These are phyloP conservation scores for Cyanodermella asteris DNA, from an alignment of 2,329 filamentous ascomycete genomes.

Conservation along the genomic window DNA sequence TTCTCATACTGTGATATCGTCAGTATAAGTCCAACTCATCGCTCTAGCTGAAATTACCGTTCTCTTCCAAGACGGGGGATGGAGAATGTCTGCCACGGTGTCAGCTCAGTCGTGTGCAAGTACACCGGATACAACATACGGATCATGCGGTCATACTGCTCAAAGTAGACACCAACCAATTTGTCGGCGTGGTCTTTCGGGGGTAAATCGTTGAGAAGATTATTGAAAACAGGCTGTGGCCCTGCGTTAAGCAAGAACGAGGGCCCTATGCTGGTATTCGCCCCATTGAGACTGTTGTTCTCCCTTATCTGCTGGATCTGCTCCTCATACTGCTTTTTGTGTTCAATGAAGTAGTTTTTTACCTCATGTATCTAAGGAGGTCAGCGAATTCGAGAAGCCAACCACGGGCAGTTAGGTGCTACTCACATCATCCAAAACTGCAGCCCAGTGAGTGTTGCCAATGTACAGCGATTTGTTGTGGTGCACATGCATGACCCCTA, in stretches of 20 bases:
- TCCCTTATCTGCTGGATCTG: constrained; percentile 51
- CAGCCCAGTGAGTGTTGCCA: constrained; percentile 21
- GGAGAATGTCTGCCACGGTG: constrained; percentile 13
- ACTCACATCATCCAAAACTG: constrained; percentile 17
- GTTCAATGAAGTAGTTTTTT: constrained; percentile 65
- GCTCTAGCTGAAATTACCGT: constrained; percentile 6
- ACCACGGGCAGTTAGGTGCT: not conserved
- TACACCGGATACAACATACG: constrained; percentile 29
- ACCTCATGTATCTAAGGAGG: constrained; percentile 71
- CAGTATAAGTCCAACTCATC: not conserved
- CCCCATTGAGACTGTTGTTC: constrained; percentile 27
- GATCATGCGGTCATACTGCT: constrained; percentile 46
- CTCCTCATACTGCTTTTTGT: constrained; percentile 74
- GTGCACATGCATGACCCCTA: constrained; percentile 17
- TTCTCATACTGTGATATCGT: constrained; percentile 29
- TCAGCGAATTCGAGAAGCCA: constrained; percentile 13
- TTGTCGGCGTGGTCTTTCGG: constrained; percentile 64
- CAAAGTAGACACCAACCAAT: constrained; percentile 76
- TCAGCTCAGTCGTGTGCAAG: constrained; percentile 9
- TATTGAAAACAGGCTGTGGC: constrained; percentile 46
- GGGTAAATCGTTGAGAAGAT: constrained; percentile 61
- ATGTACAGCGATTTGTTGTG: constrained; percentile 19
- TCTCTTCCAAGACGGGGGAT: constrained; percentile 16
- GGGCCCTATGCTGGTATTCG: too few species aligned
- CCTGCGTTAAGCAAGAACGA: constrained; percentile 58